These are phyloP conservation scores for Diaporthe sp. DNA, from an alignment of 2,329 filamentous ascomycete species.

Conservation along the genomic window DNA sequence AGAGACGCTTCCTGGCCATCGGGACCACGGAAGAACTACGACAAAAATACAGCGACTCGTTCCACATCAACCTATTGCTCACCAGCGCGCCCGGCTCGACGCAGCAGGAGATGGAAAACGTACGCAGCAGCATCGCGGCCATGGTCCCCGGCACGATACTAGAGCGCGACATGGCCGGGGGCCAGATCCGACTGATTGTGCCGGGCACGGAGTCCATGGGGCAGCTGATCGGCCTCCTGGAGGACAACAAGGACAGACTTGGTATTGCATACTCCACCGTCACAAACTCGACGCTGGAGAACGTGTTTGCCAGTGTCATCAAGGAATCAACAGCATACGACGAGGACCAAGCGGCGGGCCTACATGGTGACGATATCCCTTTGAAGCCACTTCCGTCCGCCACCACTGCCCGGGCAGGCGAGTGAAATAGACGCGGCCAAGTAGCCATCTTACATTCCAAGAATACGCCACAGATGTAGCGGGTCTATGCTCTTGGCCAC, in stretches of 20 bases:
- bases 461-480: neutral
- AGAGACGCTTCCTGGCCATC: neutral
- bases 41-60: neutral
- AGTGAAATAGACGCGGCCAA: neutral
- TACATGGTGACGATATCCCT: neutral
- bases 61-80: neutral
- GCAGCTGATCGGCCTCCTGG: neutral
- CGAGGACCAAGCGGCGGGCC: neutral
- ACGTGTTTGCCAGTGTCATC: neutral
- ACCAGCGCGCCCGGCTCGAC: neutral
- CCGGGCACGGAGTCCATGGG: slow-evolving; percentile 1
- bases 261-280: slow-evolving; percentile 2
- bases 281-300: neutral
- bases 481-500: too few relatives aligned
- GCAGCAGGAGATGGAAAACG: neutral
- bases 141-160: neutral
- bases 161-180: neutral
- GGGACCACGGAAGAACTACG: neutral
- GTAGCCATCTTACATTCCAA: neutral
- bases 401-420: neutral
- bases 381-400: slow-evolving; percentile 4
- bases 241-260: slow-evolving; percentile 8
- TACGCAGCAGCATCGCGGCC: neutral
- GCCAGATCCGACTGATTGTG: neutral
- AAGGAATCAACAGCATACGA: neutral